Evolutionary conservation across 2,329 filamentous ascomycete species (phyloP), one percentile per base, ranked within the genome.

Genomic region (Herpotrichia juniperi): DNA sequence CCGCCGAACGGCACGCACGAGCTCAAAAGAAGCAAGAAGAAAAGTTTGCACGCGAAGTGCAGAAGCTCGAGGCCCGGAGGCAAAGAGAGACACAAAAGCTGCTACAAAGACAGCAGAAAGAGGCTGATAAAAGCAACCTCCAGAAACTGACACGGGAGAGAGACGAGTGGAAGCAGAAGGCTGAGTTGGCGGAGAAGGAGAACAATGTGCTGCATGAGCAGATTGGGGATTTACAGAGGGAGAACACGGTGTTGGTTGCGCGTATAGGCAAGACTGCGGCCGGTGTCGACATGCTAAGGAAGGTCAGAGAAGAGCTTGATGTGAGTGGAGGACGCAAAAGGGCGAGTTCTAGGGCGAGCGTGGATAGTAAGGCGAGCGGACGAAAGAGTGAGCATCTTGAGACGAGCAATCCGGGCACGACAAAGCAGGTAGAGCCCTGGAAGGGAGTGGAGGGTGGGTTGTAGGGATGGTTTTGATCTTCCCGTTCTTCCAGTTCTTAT

Each of bases 61-160:
- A 83, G 37, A 89, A 87, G 66, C 83, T 87, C 46, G 83, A 88
- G 59, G 86, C 86, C 42, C 87, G 86, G 59, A 86, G 87, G 61
- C 80, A 82, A 56, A 81, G 80, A 11, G 87, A 91, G 63, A 75
- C 89, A 40, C 76, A 76, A 56, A 88, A 87, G 70, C 74, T 89
- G 2, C 84, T 90, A 57, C 81, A 85, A 57, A 85, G 85, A 74
- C 83, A 84, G 42, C 77, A 79, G 51, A 81, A 80, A 51, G 88
- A 91, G 63, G 78, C 84, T 53, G 74, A 84, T 50, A 77, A 77
- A 54, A 75, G 76, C 31, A 78, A 80, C 50, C 63, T 83, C 8
- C 69, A 73, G 1, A 68, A 75, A 12, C 62, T 81, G 24, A 78
- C 78, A 53, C 73, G 77, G 42, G 83, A 82, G 57, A 57, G 78